A percentile compares a stretch with the other conserved stretches of the same genome.
phyloP scores from a whole-genome alignment of 2,329 filamentous ascomycete genomes.

The Biscogniauxia marginata region DNA sequence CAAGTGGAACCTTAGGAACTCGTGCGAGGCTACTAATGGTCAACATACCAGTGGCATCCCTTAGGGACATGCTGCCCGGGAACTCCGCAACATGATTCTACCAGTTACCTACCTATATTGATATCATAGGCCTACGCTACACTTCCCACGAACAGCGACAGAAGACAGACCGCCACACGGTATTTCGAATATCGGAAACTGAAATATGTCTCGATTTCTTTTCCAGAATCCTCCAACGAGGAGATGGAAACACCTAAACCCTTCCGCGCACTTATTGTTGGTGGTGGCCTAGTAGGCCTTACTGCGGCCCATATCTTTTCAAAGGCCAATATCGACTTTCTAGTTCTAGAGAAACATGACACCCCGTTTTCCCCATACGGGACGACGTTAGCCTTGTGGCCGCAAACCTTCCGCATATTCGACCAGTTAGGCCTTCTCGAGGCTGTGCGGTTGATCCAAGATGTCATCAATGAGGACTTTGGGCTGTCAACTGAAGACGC shows the following conservation, averaged over 20 bases:
- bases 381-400: constrained; percentile 22
- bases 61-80: too few relatives aligned
- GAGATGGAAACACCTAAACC: constrained; percentile 6
- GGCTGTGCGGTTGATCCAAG: constrained; percentile 1
- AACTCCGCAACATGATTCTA: too few relatives aligned
- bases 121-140: too few relatives aligned
- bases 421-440: constrained; percentile 22
- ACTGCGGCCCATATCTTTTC: constrained; percentile 24
- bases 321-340: constrained; percentile 24
- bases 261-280: constrained; percentile 25
- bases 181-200: too few relatives aligned
- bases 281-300: constrained; percentile 24
- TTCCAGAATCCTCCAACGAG: too few relatives aligned
- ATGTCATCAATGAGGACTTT: background rate
- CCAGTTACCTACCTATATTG: too few relatives aligned
- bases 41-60: too few relatives aligned
- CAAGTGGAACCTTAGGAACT: too few relatives aligned
- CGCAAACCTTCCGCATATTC: constrained; percentile 22
- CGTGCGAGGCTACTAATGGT: too few relatives aligned
- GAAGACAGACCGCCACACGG: too few relatives aligned
- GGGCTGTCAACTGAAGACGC: constrained; percentile 12
- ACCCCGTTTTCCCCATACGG: constrained; percentile 14
- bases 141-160: too few relatives aligned
- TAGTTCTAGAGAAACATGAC: constrained; percentile 22
- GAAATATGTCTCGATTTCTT: too few relatives aligned